Base-by-base conservation (phyloP, 2,329 filamentous ascomycete species). In the Penicillium brevicompactum region DNA sequence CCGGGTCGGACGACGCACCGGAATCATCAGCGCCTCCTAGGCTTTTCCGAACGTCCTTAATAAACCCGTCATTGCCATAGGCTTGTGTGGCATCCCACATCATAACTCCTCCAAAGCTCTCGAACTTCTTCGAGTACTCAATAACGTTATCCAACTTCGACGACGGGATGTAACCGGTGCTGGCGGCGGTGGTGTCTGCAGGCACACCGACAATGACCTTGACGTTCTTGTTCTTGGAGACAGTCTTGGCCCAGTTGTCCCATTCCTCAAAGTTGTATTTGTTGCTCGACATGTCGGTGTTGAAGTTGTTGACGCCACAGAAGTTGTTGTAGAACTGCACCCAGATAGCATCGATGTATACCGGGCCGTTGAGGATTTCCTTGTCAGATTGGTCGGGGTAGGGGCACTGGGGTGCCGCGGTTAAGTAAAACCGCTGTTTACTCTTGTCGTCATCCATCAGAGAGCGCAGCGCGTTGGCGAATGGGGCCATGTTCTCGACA, bases 281-380 rank as follows among this genome's bases (percentile, higher is more conserved):
- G 50, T 73, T 77, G 65, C 84, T 82, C 0, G 69, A 74, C 11
- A 62, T 51, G 4, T 80, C 80, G 0, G 73, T 51, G 1, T 73
- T 63, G 73, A 80, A 90, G 27, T 77, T 79, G 57, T 77, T 70
- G 1, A 84, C 72, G 14, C 85, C 85, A 69, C 87, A 90, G 68
- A 75, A 84, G 77, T 88, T 88, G 78, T 88, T 87, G 73, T 88
- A 88, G 72, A 88, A 88, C 70, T 88, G 85, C 30, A 87, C 79
- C 70, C 82, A 83, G 58, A 88, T 70, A 24, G 83, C 84, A 67
- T 88, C 85, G 56, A 88, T 82, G 13, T 71, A 63, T 7, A 87
- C 82, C 1, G 74, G 71, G 0, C 78, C 80, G 55, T 80, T 72
- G 34, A 89, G 78, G 69, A 85, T 83, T 7, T 80, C 76, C 55